Evolutionary conservation across 805 yeast species (phyloP), one percentile per base, ranked within the genome.

Genomic region (Ogataea populi-albae): DNA sequence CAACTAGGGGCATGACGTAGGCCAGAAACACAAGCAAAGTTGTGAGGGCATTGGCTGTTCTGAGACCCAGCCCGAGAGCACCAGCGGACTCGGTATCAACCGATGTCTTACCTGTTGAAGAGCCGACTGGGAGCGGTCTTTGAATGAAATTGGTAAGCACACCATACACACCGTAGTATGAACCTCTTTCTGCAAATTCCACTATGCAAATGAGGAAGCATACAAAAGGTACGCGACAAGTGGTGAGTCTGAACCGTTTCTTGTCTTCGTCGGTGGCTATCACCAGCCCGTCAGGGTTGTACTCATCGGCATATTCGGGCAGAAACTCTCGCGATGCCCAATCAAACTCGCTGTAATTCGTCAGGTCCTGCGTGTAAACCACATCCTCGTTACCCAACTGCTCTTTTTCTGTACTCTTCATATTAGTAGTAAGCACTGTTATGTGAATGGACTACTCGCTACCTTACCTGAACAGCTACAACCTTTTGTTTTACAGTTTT

Each of bases 121-220:
- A 68, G 29, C 71, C 71, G 23, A 50, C 53, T 10, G 79, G 78
- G 30, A 73, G 55, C n/a, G 75, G 73, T 57, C 75, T 64, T 57
- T 68, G 72, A 37, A 73, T 65, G 45, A 73, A 73, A 49, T 73
- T 73, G 20, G 71, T 55, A 36, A 73, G 61, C 30, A 68, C 52
- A 46, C 69, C 69, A 25, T 60, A 49, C 7, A 64, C 63, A 17
- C 77, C 74, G 45, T 69, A 73, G 49, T 73, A 73, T 5, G 77
- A 71, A 35, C 74, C 78, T 59, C 79, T 65, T 55, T 73, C 79
- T 14, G 77, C 75, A 46, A 73, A 69, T 47, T 74, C 79, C 27
- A 66, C 52, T 27, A 56, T 36, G 43, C 75, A 77, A 39, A 79
- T 69, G 35, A 77, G 59, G 59, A 75, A 77, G 24, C 71, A 59